Conservation (phyloP, 331 rosid species). For the Arachis monticola region DNA sequence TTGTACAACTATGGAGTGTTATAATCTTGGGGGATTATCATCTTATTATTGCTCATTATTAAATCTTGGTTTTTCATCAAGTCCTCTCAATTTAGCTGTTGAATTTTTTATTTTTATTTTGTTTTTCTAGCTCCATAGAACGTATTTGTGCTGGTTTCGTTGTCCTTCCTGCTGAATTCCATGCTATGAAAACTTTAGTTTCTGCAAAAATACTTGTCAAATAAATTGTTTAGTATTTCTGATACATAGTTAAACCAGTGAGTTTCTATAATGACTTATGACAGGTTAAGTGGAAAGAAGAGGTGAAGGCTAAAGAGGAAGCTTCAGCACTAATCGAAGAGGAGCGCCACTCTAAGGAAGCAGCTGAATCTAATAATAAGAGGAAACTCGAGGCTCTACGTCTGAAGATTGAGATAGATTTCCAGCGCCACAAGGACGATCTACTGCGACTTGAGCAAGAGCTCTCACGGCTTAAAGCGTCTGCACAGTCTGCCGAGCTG, state of each 20-base stretch:
- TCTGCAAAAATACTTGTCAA: not conserved
- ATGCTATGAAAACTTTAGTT: constrained; percentile 35
- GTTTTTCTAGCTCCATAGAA: constrained; percentile 13
- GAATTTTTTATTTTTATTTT: constrained; percentile 5
- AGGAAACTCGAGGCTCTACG: constrained; percentile 83
- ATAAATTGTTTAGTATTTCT: too few species aligned
- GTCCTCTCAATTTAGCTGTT: constrained; percentile 22
- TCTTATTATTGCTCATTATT: constrained; percentile 6
- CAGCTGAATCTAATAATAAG: constrained; percentile 72
- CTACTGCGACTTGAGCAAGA: constrained; percentile 89
- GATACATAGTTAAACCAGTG: constrained; percentile 17
- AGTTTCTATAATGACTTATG: constrained; percentile 32
- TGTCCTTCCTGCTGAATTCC: constrained; percentile 1
- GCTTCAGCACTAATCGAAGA: constrained; percentile 68
- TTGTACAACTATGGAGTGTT: constrained; percentile 24
- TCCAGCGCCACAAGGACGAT: constrained; percentile 96
- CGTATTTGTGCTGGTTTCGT: not conserved
- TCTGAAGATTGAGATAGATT: constrained; percentile 87
- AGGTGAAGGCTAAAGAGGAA: constrained; percentile 78
- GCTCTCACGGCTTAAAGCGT: constrained; percentile 68
- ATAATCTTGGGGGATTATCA: constrained; percentile 18
- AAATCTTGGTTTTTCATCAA: constrained; percentile 28
- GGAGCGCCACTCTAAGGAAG: constrained; percentile 75
- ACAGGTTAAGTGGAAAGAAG: constrained; percentile 80
- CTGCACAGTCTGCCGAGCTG: constrained; percentile 56